Evolutionary conservation across 768 basidiomycete genomes (phyloP), one percentile per base, ranked within the genome.

Genomic region (Galerina marginata): DNA sequence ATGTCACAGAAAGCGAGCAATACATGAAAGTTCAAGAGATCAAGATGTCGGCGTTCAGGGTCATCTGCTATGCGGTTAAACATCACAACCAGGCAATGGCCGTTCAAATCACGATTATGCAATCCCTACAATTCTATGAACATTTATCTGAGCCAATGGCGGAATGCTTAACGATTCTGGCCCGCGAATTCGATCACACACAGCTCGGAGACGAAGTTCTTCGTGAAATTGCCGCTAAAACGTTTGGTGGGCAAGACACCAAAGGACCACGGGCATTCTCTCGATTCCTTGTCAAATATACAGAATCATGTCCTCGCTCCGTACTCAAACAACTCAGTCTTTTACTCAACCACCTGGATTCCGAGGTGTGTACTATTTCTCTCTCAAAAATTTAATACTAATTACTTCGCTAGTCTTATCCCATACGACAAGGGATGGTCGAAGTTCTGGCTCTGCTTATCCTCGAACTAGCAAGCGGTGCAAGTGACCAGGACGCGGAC

Each of bases 101-200:
- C 20, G 92, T 93, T 0, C 95, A 96, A 69, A 96, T 92, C 61
- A 86, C 83, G 61, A 92, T 99, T 74, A 91, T 96, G 75, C 95
- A 97, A 70, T 87, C 86, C 48, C 79, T 99, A 12, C 95, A 96
- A 61, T 96, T 96, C 74, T 93, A 89, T 65, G 97, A 99, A 66
- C 96, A 99, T 69, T 84, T 97, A 20, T 87, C 93, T 0, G 96
- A 99, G 68, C 89, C 91, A 1, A 91, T 98, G 88, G 96, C 97
- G 0, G 96, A 98, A 65, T 88, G 92, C 48, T 81, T 99, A 25
- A 82, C 87, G 36, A 78, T 89, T 50, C 83, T 97, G 14, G 85
- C 90, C 7, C 89, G 88, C 58, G 91, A 96, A 56, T 98, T 91
- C 67, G 96, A 97, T 73, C 87, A 94, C 60, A 79, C 87, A 1